phyloP scores from a whole-genome alignment of 352 stramenopile genomes.

The Phytopythium kandeliae region DNA sequence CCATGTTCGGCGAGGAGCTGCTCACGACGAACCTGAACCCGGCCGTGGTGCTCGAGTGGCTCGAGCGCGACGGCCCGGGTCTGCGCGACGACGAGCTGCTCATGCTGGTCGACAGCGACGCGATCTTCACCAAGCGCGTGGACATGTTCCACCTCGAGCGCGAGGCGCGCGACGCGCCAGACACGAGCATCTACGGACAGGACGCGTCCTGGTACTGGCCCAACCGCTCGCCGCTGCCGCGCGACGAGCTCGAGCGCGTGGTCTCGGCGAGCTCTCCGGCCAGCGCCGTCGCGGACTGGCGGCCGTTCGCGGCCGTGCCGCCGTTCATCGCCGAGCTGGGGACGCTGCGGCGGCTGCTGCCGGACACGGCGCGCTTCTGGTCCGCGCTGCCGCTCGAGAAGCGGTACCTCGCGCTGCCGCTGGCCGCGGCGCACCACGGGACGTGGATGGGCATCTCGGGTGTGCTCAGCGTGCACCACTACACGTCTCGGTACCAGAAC shows the following conservation, averaged over 20 bases:
- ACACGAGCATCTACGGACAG: conserved; percentile 55
- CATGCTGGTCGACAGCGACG: conserved; percentile 76
- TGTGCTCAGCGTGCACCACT: conserved; percentile 71
- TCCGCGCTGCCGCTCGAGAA: conserved; percentile 40
- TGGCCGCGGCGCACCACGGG: conserved; percentile 60
- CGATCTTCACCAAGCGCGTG: conserved; percentile 75
- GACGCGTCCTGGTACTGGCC: conserved; percentile 81
- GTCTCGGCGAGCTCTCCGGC: conserved; percentile 37
- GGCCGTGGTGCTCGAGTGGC: conserved; percentile 47
- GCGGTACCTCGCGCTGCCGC: conserved; percentile 56
- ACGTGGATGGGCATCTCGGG: conserved; percentile 55
- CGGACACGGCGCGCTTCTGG: conserved; percentile 43
- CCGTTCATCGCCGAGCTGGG: conserved; percentile 65
- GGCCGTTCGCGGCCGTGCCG: conserved; percentile 58
- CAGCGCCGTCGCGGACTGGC: conserved; percentile 54
- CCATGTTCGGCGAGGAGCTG: conserved; percentile 49
- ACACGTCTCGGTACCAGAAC: conserved; percentile 81
- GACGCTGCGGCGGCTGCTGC: conserved; percentile 42
- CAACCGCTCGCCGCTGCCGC: conserved; percentile 31
- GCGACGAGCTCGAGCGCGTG: conserved; percentile 26
- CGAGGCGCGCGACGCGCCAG: conserved; percentile 52
- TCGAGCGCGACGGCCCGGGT: conserved; percentile 24
- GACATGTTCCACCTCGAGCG: conserved; percentile 66
- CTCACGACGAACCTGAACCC: conserved; percentile 63
- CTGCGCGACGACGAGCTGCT: conserved; percentile 57